Conservation (phyloP, 2,329 filamentous ascomycete species). For the Seiridium cupressi region DNA sequence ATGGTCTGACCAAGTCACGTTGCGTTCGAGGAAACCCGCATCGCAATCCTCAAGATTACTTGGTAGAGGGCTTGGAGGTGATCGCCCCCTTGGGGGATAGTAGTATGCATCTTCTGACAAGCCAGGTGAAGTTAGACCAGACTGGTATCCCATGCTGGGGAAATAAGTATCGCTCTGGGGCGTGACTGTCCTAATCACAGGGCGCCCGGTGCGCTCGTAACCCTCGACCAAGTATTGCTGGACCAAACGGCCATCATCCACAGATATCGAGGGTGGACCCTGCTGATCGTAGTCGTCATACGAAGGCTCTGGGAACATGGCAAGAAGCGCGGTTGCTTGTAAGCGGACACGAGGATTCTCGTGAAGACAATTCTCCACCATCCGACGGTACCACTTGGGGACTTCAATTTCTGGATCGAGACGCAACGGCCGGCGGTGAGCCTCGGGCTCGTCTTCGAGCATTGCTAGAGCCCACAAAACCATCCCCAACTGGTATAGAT, state of each 20-base stretch:
- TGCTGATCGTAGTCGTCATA: conserved; percentile 22
- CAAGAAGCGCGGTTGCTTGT: conserved; percentile 70
- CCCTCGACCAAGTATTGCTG: conserved; percentile 38
- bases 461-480: conserved; percentile 89
- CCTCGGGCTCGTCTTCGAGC: conserved; percentile 86
- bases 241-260: conserved; percentile 37
- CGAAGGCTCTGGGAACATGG: conserved; percentile 57
- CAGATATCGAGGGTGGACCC: conserved; percentile 32
- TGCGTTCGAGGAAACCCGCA: conserved; percentile 19
- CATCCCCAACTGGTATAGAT: conserved; percentile 96
- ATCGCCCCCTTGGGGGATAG: conserved; percentile 50
- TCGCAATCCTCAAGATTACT: conserved; percentile 38
- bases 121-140: conserved; percentile 28
- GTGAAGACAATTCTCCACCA: conserved; percentile 76
- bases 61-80: conserved; percentile 50
- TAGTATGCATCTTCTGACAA: conserved; percentile 40
- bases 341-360: conserved; percentile 69
- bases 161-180: conserved; percentile 44
- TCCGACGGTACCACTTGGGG: conserved; percentile 74
- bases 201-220: conserved; percentile 30
- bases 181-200: conserved; percentile 38
- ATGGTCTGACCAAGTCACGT: conserved; percentile 19
- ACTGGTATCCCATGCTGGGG: conserved; percentile 30
- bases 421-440: conserved; percentile 67
- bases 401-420: conserved; percentile 59